These are phyloP conservation scores for Phylloporus sp. DNA, from an alignment of 768 basidiomycete species.

Conservation along the genomic window DNA sequence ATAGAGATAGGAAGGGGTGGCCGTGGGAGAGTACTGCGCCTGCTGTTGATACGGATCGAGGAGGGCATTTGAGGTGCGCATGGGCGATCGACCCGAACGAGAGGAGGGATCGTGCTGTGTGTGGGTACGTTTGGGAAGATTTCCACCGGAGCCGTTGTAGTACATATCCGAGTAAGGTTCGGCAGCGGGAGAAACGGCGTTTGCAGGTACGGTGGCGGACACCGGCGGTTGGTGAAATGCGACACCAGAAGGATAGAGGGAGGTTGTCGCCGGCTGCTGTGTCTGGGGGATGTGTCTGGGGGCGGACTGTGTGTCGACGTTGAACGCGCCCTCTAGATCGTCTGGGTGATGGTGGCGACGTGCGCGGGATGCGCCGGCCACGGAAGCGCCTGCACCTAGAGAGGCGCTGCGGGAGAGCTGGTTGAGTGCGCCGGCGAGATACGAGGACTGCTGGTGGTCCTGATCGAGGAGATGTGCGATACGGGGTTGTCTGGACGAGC, in stretches of 20 bases:
- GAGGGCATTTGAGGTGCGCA: constrained; percentile 51
- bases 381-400: constrained; percentile 45
- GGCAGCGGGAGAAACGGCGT: constrained; percentile 33
- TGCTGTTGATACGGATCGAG: constrained; percentile 74
- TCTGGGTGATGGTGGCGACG: constrained; percentile 69
- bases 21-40: constrained; percentile 53
- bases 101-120: constrained; percentile 51
- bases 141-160: constrained; percentile 46
- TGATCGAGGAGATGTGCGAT: constrained; percentile 66
- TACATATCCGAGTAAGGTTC: constrained; percentile 62
- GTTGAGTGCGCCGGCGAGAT: constrained; percentile 47
- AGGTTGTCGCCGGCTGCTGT: constrained; percentile 36
- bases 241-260: constrained; percentile 58
- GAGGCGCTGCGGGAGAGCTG: constrained; percentile 68
- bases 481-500: constrained; percentile 53
- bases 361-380: constrained; percentile 40
- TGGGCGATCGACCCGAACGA: constrained; percentile 57
- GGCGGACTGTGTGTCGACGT: constrained; percentile 30
- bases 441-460: constrained; percentile 48
- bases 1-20: constrained; percentile 46
- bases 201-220: constrained; percentile 32
- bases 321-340: constrained; percentile 57
- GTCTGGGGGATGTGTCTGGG: constrained; percentile 27
- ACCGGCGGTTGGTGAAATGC: constrained; percentile 61
- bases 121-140: constrained; percentile 53